Evolutionary conservation across 495 filamentous ascomycete genomes (phyloP).

Genomic region (Talaromyces proteolyticus): DNA sequence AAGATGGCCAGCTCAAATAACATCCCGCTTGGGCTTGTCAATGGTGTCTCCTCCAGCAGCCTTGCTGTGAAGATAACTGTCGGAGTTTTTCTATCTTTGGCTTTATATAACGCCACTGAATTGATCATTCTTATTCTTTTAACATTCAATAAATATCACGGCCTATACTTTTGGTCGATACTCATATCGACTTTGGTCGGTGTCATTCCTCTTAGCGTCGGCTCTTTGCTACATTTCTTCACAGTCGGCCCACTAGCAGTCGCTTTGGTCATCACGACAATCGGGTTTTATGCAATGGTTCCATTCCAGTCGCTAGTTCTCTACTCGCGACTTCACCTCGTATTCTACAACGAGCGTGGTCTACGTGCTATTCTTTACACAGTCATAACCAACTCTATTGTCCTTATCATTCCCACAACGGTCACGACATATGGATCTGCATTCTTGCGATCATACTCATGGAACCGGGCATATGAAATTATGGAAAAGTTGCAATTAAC

Average conservation of each 20-base stretch:
- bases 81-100: slow-evolving; percentile 24
- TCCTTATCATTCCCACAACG: slow-evolving; percentile 25
- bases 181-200: slow-evolving; percentile 27
- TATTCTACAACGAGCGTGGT: slow-evolving; percentile 14
- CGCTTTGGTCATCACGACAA: slow-evolving; percentile 17
- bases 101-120: slow-evolving; percentile 29
- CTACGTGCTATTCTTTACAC: slow-evolving; percentile 21
- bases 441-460: slow-evolving; percentile 10
- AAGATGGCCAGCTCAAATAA: not conserved
- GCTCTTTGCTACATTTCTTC: slow-evolving; percentile 25
- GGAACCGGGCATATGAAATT: slow-evolving; percentile 25
- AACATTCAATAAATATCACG: slow-evolving; percentile 27
- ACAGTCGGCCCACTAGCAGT: slow-evolving; percentile 15
- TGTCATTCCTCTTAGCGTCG: slow-evolving; percentile 18
- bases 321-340: slow-evolving; percentile 36
- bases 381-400: slow-evolving; percentile 22
- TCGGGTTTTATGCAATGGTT: slow-evolving; percentile 27
- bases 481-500: slow-evolving; percentile 37
- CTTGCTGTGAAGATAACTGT: slow-evolving; percentile 17
- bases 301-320: slow-evolving; percentile 29
- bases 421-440: slow-evolving; percentile 22
- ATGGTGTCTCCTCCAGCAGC: not conserved
- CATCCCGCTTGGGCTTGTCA: not conserved
- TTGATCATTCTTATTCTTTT: slow-evolving; percentile 30
- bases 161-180: slow-evolving; percentile 43